phyloP scores from a whole-genome alignment of 257 asterid genomes.

The Datura wrightii region DNA sequence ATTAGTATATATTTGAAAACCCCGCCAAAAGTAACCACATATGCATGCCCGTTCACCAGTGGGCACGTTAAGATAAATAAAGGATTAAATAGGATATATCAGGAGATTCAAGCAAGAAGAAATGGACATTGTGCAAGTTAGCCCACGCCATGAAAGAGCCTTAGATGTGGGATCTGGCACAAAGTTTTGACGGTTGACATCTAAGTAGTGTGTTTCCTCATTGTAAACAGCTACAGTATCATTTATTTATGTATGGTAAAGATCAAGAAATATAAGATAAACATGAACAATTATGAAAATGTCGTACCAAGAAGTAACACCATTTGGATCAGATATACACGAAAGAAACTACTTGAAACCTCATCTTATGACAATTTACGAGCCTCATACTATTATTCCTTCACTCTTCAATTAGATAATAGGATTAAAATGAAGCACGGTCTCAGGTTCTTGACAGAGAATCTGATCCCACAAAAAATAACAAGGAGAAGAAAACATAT shows the following conservation, averaged over 20 bases:
- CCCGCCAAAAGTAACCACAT: background rate
- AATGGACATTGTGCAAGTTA: background rate
- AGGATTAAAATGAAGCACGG: constrained; percentile 3
- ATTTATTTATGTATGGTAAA: background rate
- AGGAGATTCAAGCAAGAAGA: constrained; percentile 13
- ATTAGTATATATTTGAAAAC: background rate
- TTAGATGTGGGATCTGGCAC: background rate
- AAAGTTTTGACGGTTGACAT: background rate
- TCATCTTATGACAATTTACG: background rate
- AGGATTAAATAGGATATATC: background rate
- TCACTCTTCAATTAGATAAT: background rate
- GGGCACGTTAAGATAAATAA: background rate
- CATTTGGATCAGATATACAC: background rate
- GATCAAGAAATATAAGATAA: background rate
- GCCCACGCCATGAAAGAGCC: background rate
- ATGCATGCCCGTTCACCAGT: background rate
- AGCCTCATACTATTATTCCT: background rate
- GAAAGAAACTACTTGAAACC: constrained; percentile 8
- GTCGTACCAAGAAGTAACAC: background rate
- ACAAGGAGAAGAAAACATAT: background rate
- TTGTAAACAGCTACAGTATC: background rate
- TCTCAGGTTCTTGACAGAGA: background rate
- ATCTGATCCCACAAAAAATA: background rate
- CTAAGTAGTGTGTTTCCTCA: background rate
- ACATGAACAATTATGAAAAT: background rate